These are phyloP conservation scores for Vigna reflexopilosa DNA, from an alignment of 306 rosid species.

Conservation along the genomic window DNA sequence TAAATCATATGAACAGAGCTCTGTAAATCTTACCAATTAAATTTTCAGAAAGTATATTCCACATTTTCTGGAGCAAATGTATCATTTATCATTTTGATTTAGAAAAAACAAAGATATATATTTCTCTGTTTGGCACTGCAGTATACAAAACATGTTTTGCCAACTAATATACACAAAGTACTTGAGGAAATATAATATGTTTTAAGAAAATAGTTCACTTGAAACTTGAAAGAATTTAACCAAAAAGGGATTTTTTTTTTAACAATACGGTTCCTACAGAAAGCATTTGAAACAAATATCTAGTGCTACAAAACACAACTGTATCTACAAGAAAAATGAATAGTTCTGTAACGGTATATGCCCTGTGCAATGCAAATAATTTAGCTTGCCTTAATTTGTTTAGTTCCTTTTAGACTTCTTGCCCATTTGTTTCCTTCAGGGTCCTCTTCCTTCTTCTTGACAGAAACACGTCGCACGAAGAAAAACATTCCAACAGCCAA, in stretches of 20 bases:
- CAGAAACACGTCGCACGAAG: constrained; percentile 64
- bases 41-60: not conserved
- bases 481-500: constrained; percentile 63
- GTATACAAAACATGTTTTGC: not conserved
- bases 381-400: constrained; percentile 76
- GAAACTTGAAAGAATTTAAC: not conserved
- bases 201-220: constrained; percentile 19
- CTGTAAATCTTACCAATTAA: not conserved
- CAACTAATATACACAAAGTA: not conserved
- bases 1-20: constrained; percentile 1
- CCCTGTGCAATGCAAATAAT: not conserved
- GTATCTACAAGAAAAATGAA: constrained; percentile 32
- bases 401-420: constrained; percentile 76
- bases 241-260: not conserved
- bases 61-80: not conserved
- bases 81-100: not conserved
- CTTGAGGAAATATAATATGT: constrained; percentile 3
- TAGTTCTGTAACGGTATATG: constrained; percentile 19
- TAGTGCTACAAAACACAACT: constrained; percentile 24
- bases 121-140: not conserved
- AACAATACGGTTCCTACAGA: constrained; percentile 1
- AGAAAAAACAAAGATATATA: constrained; percentile 5
- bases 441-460: constrained; percentile 77
- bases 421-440: constrained; percentile 99
- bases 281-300: not conserved